Conservation (phyloP, 2,329 filamentous ascomycete genomes). For the Trichoderma koningiopsis region DNA sequence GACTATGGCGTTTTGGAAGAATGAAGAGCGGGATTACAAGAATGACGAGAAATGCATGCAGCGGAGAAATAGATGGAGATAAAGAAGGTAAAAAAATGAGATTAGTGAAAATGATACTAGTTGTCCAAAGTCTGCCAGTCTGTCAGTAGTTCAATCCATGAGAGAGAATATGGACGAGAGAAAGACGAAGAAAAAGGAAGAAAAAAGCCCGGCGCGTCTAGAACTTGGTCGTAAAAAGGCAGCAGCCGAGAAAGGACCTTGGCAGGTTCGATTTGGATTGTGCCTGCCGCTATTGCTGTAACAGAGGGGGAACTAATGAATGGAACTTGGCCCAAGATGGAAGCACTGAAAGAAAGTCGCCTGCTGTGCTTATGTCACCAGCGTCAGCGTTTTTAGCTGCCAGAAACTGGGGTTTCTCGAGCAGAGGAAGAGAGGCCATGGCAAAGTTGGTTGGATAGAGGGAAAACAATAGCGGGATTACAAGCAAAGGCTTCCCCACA, state of each 20-base stretch:
- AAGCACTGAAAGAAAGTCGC: not conserved
- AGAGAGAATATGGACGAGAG: not conserved
- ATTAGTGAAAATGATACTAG: conserved; percentile 7
- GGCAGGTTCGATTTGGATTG: conserved; percentile 7
- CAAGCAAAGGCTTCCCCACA: not conserved
- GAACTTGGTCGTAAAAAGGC: conserved; percentile 13
- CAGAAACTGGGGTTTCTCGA: not conserved
- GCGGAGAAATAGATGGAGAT: not conserved
- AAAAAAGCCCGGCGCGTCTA: conserved; percentile 6
- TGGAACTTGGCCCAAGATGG: not conserved
- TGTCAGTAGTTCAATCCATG: not conserved
- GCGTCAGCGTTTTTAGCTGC: not conserved
- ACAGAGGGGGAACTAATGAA: not conserved
- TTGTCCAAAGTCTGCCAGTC: not conserved
- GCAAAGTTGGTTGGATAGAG: not conserved
- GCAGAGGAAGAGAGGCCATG: not conserved
- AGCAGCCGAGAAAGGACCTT: not conserved
- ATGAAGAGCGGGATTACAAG: conserved; percentile 2
- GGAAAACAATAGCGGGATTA: not conserved
- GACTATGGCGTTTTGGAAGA: conserved; percentile 1
- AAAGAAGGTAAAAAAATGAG: conserved; percentile 1
- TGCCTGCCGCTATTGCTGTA: conserved; percentile 1
- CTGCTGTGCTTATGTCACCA: not conserved
- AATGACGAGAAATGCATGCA: not conserved
- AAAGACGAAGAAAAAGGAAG: not conserved